Evolutionary conservation across 345 rosid species (phyloP).

Genomic region (Lepidium sativum): DNA sequence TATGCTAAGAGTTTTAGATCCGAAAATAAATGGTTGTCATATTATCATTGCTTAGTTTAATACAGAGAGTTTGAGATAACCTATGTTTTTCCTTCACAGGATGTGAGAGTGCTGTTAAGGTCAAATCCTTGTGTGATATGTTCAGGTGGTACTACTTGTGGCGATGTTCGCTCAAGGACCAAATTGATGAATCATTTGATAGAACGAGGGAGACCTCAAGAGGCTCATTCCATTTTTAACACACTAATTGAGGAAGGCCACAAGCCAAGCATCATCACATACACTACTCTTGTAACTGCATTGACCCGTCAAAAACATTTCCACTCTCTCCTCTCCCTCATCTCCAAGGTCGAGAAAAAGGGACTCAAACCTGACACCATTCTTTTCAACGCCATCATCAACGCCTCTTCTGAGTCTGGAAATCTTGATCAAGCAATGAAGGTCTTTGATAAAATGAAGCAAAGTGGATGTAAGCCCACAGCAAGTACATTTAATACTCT

Average conservation of each 20-base stretch:
- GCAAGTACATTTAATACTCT: slow-evolving; percentile 81
- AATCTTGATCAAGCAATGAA: slow-evolving; percentile 69
- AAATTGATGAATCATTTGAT: slow-evolving; percentile 70
- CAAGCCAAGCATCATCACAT: slow-evolving; percentile 72
- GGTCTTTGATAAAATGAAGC: slow-evolving; percentile 73
- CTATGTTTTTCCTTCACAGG: slow-evolving; percentile 20
- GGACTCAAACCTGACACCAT: slow-evolving; percentile 79
- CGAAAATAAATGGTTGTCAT: not conserved
- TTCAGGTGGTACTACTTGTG: slow-evolving; percentile 49
- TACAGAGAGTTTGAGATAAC: slow-evolving; percentile 8
- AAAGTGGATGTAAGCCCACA: slow-evolving; percentile 67
- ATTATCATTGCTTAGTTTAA: not conserved
- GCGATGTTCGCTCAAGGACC: slow-evolving; percentile 74
- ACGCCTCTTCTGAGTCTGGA: slow-evolving; percentile 81
- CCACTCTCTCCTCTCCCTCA: slow-evolving; percentile 49
- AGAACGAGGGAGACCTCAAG: slow-evolving; percentile 68
- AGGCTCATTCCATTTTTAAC: slow-evolving; percentile 58
- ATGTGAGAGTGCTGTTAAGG: slow-evolving; percentile 29
- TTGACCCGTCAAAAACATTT: slow-evolving; percentile 58
- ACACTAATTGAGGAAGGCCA: slow-evolving; percentile 70
- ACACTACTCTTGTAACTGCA: slow-evolving; percentile 69
- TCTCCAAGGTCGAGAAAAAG: slow-evolving; percentile 58
- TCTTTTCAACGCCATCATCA: slow-evolving; percentile 86
- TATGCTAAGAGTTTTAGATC: not conserved
- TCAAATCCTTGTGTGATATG: slow-evolving; percentile 55